Base-by-base conservation (phyloP, 1,139 yeast genomes). In the Candida gigantensis region DNA sequence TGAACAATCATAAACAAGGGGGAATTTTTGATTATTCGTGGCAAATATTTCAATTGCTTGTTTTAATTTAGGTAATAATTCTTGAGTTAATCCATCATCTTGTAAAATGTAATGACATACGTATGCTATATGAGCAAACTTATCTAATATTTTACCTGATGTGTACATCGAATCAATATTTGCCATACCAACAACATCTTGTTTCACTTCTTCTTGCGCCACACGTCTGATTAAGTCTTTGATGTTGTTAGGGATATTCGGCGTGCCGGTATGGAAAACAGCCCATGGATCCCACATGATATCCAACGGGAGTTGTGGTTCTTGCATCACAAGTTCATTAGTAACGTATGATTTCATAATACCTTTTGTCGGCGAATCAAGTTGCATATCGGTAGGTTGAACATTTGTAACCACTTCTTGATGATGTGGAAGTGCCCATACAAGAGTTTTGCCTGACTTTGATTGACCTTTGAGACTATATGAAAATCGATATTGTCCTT, bases 341-440 rank as follows among this genome's bases (percentile, higher is more conserved):
- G 84, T 74, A 4, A 70, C 53, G 48, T 71, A 81, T 0, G 81
- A 86, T 28, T 60, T 65, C 81, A 84, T 84, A 3, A 51, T 54
- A 9, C 95, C 95, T 50, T 77, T 79, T 1, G 85, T 79, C 0
- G 90, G 79, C 0, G 90, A 81, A 44, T 79, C 86, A 30, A 84
- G 53, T 1, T 43, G 45, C 26, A 82, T 49, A 6, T 63, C 65
- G 0, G 77, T 46, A 49, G 5, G 52, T 40, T 2, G 44, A 43
- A 15, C 12, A 21, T 47, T 42, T n/a, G 38, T 32, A 16, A 81
- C 66, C 0, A 74, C 61, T 15, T 67, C 69, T 39, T 74, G 77
- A 46, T 84, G 92, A 52, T 84, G 95, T 1, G 92, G 92, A 14
- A 83, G 65, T 65, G 66, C 79, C 72, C 68, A 74, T 47, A 70